A percentile compares a stretch with the other conserved stretches of the same genome.
phyloP scores from a whole-genome alignment of 2,329 filamentous ascomycete species.

The Ophiocordyceps camponoti-leonardi region DNA sequence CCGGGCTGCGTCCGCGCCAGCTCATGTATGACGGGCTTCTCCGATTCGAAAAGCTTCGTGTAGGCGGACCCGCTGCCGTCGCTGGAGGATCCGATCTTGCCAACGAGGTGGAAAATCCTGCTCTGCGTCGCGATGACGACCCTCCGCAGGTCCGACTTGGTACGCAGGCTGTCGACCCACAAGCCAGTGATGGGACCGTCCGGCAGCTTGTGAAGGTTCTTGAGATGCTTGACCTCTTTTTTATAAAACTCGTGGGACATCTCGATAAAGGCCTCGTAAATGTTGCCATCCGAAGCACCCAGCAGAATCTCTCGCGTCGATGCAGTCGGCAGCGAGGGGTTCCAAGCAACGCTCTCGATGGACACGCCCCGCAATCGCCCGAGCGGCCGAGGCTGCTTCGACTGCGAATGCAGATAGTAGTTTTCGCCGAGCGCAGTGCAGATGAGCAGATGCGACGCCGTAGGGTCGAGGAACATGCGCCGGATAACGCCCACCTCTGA shows the following conservation, averaged over 20 bases:
- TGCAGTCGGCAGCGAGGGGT: slow-evolving; percentile 77
- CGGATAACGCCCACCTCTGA: slow-evolving; percentile 84
- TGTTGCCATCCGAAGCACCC: slow-evolving; percentile 80
- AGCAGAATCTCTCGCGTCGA: slow-evolving; percentile 89
- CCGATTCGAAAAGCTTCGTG: slow-evolving; percentile 70
- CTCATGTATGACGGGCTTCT: slow-evolving; percentile 64
- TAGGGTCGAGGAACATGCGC: slow-evolving; percentile 94
- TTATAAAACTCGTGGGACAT: slow-evolving; percentile 88
- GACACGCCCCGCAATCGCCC: slow-evolving; percentile 69
- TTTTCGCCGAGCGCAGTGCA: slow-evolving; percentile 87
- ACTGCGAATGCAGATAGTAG: slow-evolving; percentile 94
- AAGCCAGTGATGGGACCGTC: slow-evolving; percentile 75
- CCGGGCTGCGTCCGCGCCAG: slow-evolving; percentile 38
- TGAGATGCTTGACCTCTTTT: slow-evolving; percentile 84
- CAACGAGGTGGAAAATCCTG: slow-evolving; percentile 64
- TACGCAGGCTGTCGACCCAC: slow-evolving; percentile 60
- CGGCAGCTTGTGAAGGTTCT: slow-evolving; percentile 62
- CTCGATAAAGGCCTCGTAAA: slow-evolving; percentile 93
- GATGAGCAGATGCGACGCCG: slow-evolving; percentile 83
- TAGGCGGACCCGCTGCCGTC: slow-evolving; percentile 80
- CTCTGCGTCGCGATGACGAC: slow-evolving; percentile 67
- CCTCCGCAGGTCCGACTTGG: slow-evolving; percentile 53
- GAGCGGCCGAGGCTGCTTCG: slow-evolving; percentile 68
- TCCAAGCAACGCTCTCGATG: slow-evolving; percentile 89
- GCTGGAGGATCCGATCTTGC: slow-evolving; percentile 55